Evolutionary conservation across 495 filamentous ascomycete species (phyloP), one percentile per base, ranked within the genome.

Genomic region (Annulohypoxylon maeteangense): DNA sequence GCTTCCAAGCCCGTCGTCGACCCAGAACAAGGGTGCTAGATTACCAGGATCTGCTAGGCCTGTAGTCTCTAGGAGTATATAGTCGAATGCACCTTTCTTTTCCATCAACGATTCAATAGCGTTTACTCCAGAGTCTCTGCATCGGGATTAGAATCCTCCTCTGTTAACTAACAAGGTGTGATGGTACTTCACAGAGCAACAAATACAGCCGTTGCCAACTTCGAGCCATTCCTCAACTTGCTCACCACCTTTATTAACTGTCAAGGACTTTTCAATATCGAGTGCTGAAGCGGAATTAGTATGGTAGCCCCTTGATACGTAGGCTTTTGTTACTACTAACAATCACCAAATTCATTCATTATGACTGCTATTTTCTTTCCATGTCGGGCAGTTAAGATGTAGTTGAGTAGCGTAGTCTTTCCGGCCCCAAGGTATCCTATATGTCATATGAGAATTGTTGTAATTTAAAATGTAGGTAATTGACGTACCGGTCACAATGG

Each of bases 331-430:
- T 16, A 2, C 2, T 14, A 69, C 90, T 83, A 83, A 97, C 93
- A 97, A 76, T 98, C 92, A 50, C 95, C 95, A 76, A 98, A 98
- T 80, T 98, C 95, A 79, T 99, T 99, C 82, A 98, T 88, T 64
- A 99, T 99, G 25, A 99, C 95, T 8, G 95, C 95, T 77, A 99
- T 93, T 78, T 90, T 95, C 84, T 98, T 98, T 75, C 94, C 95
- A 86, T 98, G 95, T 59, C 93, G 89, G 67, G 94, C 93, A 20
- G 89, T 93, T 36, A 99, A 84, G 45, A 99, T 98, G 78, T 98
- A 96, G 75, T 99, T 99, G 48, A 99, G 83, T 6, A 99, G 82
- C 0, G 96, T 98, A 0, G 95, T 98, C 79, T 99, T 99, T 18
- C 95, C 95, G 23, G 95, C 92, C 31, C 95, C 95, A 16, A 99